Percentiles rank a stretch among this genome's conserved stretches.
These are phyloP conservation scores for Puccinia horiana DNA, from an alignment of 1,284 basidiomycete genomes.

Conservation along the genomic window DNA sequence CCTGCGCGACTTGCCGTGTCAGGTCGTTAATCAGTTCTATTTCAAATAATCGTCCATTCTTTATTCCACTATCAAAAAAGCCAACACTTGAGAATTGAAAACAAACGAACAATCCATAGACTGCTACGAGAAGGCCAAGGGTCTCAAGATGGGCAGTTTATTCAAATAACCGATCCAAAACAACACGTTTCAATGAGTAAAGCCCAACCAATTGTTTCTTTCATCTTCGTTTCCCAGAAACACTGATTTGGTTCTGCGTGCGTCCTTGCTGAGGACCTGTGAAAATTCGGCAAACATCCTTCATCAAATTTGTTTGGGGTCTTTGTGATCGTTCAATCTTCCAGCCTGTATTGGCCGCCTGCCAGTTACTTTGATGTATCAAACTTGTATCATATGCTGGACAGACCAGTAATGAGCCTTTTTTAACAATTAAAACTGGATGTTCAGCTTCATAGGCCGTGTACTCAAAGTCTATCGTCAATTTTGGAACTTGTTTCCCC, in stretches of 20 bases:
- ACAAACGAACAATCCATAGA: not conserved
- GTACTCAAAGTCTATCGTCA: no score
- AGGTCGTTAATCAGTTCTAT: slow-evolving; percentile 41
- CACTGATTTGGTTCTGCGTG: not conserved
- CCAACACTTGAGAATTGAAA: not conserved
- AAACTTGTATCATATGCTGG: no score
- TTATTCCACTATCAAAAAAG: not conserved
- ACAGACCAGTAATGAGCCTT: no score
- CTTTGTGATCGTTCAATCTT: no score
- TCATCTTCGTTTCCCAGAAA: not conserved
- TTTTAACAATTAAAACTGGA: no score
- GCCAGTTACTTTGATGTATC: no score
- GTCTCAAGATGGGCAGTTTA: not conserved
- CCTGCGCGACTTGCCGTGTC: slow-evolving; percentile 37
- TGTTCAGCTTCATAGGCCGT: no score
- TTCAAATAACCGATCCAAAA: not conserved
- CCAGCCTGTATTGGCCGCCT: no score
- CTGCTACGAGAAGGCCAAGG: not conserved
- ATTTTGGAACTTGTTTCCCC: no score
- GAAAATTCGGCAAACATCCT: no score
- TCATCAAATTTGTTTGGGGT: no score
- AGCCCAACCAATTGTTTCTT: not conserved
- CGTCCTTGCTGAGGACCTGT: not conserved
- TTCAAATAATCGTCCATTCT: slow-evolving; percentile 11
- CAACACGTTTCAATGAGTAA: not conserved